Evolutionary conservation across 176 grass and related monocot genomes (phyloP).

Genomic region (Calamus simplicifolius): DNA sequence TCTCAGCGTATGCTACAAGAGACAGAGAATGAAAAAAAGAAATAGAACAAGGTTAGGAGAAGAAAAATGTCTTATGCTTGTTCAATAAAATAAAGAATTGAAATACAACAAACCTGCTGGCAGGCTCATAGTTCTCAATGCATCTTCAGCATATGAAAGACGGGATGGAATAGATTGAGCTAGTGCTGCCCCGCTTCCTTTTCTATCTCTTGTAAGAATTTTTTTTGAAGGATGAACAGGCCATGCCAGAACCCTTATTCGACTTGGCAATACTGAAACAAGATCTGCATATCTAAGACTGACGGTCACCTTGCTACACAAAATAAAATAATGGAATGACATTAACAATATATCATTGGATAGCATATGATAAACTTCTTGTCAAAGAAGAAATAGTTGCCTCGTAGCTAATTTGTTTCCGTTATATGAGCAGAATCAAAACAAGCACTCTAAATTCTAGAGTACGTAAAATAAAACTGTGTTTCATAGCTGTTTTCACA

Average conservation of each 20-base stretch:
- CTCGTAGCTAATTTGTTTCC: too few relatives aligned
- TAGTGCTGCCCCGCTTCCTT: conserved; percentile 24
- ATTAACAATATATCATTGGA: too few relatives aligned
- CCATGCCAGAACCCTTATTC: conserved; percentile 84
- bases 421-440: too few relatives aligned
- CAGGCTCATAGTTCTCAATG: conserved; percentile 64
- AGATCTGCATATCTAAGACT: conserved; percentile 81
- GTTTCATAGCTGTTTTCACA: too few relatives aligned
- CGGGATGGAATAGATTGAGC: conserved; percentile 42
- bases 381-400: too few relatives aligned
- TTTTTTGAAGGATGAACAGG: conserved; percentile 60
- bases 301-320: conserved; percentile 72
- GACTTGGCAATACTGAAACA: conserved; percentile 56
- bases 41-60: not conserved
- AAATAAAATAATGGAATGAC: conserved; percentile 8
- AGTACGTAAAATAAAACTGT: too few relatives aligned
- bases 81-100: not conserved
- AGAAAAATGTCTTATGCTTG: conserved; percentile 5
- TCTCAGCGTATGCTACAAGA: conserved; percentile 74
- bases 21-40: not conserved
- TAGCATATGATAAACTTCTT: too few relatives aligned
- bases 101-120: conserved; percentile 49
- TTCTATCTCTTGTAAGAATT: conserved; percentile 26
- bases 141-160: conserved; percentile 75
- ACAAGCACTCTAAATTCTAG: too few relatives aligned